Conservation (phyloP, 2,329 filamentous ascomycete genomes). For the Calonectria ilicicola region DNA sequence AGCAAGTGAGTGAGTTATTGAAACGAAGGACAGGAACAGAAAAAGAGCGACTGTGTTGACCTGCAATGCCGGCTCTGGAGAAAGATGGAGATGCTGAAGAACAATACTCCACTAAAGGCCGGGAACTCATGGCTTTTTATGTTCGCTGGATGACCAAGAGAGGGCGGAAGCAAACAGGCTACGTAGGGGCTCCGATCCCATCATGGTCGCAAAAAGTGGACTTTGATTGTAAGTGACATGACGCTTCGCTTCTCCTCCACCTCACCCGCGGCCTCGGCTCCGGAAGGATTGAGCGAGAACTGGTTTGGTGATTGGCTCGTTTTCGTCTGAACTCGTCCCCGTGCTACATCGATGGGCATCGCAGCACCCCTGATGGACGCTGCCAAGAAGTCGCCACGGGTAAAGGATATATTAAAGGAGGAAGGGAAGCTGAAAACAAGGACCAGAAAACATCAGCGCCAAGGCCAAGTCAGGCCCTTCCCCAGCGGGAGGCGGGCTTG, state of each 20-base stretch:
- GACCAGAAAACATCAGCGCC: neutral
- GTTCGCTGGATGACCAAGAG: neutral
- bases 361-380: neutral
- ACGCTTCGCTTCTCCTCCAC: neutral
- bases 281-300: conserved; percentile 27
- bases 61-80: neutral
- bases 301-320: conserved; percentile 36
- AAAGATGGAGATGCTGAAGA: neutral
- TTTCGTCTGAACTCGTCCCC: conserved; percentile 20
- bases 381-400: conserved; percentile 29
- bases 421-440: neutral
- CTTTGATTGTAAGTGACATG: conserved; percentile 22
- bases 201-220: conserved; percentile 30
- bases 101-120: neutral
- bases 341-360: conserved; percentile 31
- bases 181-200: neutral
- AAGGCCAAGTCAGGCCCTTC: neutral
- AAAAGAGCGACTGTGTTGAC: conserved; percentile 19
- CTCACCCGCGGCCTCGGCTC: neutral
- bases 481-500: neutral
- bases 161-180: neutral
- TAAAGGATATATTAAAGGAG: conserved; percentile 19
- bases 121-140: conserved; percentile 26
- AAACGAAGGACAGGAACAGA: conserved; percentile 16
- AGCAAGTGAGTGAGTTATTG: neutral